Evolutionary conservation across 331 rosid genomes (phyloP), one percentile per base, ranked within the genome.

Genomic region (Acacia pycnantha): DNA sequence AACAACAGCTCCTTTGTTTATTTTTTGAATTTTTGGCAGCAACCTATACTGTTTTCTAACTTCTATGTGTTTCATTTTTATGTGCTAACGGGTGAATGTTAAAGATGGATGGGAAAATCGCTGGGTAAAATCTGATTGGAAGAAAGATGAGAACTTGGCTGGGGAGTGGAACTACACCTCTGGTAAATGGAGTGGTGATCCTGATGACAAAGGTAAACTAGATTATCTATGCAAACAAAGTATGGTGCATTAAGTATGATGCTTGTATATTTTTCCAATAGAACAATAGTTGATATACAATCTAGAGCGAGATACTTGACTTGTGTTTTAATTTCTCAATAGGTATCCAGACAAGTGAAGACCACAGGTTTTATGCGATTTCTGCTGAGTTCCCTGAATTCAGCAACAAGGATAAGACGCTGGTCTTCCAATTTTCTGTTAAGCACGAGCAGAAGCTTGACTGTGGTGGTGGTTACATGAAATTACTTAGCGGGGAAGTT

Each of bases 381-480:
- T 96, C 98, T 24, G 99, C 98, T 68, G 94, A 92, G 87, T 96
- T 64, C 88, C 98, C 99, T 74, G 98, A 91, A 89, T 92, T 91
- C 87, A 92, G 94, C 90, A 94, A 96, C 74, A 96, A 96, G 90
- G 99, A 90, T 37, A 91, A 90, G 24, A 88, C 92, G 10, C 86
- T 96, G 72, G 98, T 96, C 35, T 96, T 96, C 84, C 99, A 96
- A 77, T 96, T 96, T 82, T 88, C 95, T 44, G 99, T 96, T 76
- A 96, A 96, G 90, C 98, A 96, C 73, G 99, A 96, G 59, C 99
- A 96, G 88, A 96, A 96, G 87, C 98, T 96, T 88, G 99, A 96
- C 88, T 96, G 99, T 76, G 99, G 99, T 84, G 99, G 98, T 86
- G 99, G 99, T 76, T 96, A 96, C 92, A 88, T 96, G 95, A 96